phyloP scores from a whole-genome alignment of 1,139 yeast species.

The Suhomyces bribrorum region DNA sequence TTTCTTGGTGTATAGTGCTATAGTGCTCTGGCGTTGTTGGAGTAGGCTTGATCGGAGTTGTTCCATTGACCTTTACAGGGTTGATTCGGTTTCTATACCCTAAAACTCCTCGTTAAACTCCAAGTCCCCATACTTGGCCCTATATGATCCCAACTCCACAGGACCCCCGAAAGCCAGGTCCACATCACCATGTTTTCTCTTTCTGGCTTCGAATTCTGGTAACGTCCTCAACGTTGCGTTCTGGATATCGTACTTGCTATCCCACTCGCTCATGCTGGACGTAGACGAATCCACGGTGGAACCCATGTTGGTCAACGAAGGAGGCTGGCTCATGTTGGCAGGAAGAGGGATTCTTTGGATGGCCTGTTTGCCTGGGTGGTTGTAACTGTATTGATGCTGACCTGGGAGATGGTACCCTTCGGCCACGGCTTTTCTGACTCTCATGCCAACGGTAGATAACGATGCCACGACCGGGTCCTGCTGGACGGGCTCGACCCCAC shows the following conservation, averaged over 20 bases:
- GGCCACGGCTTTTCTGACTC: constrained; percentile 65
- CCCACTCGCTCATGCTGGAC: constrained; percentile 54
- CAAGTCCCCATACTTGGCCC: constrained; percentile 43
- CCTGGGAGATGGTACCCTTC: constrained; percentile 53
- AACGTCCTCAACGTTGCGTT: constrained; percentile 17
- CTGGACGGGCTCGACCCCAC: constrained; percentile 15
- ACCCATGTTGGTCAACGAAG: constrained; percentile 38
- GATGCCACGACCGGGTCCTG: constrained; percentile 25
- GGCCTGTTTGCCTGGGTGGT: constrained; percentile 3
- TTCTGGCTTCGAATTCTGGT: constrained; percentile 15
- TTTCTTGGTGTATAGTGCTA: no score
- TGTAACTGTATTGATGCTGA: constrained; percentile 6
- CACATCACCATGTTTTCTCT: constrained; percentile 43
- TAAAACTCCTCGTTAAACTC: constrained; percentile 50
- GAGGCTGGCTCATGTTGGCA: constrained; percentile 39
- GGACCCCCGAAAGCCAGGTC: constrained; percentile 1
- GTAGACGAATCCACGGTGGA: constrained; percentile 43
- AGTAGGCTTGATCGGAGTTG: no score
- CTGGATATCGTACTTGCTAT: constrained; percentile 19
- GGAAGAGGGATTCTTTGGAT: constrained; percentile 58
- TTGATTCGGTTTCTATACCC: no score
- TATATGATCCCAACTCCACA: constrained; percentile 16
- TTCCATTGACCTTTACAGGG: no score
- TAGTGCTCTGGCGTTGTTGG: no score
- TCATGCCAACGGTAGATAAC: constrained; percentile 65